Evolutionary conservation across 345 rosid species (phyloP).

Genomic region (Citrus maxima): DNA sequence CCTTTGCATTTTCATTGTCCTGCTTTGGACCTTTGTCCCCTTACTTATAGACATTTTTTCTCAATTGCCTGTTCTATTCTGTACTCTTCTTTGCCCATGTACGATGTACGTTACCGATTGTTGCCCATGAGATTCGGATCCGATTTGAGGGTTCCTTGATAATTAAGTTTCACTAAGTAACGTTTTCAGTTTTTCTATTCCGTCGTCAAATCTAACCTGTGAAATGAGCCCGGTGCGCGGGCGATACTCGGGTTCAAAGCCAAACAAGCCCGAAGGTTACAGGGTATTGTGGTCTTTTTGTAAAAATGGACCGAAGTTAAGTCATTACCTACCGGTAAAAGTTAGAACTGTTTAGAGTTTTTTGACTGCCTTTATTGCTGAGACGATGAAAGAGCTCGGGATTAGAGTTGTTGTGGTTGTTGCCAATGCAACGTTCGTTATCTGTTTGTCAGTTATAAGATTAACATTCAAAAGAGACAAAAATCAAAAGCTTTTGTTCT

Average conservation of each 20-base stretch:
- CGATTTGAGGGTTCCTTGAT: no score
- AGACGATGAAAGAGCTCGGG: no score
- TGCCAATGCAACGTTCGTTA: not conserved
- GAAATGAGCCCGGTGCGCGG: no score
- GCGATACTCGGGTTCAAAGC: conserved; percentile 10
- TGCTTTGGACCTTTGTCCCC: conserved; percentile 26
- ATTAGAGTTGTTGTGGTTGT: not conserved
- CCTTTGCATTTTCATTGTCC: conserved; percentile 14
- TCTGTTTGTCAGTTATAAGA: conserved; percentile 2
- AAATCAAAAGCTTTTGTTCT: not conserved
- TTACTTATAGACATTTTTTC: conserved; percentile 29
- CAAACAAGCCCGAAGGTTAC: not conserved
- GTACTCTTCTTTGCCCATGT: not conserved
- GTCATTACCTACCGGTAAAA: no score
- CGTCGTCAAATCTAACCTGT: not conserved
- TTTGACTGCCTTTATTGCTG: not conserved
- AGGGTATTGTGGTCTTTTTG: not conserved
- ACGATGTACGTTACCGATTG: not conserved
- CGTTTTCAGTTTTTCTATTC: not conserved
- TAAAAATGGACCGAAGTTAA: not conserved
- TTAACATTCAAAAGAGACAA: not conserved
- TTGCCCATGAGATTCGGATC: not conserved
- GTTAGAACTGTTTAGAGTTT: not conserved
- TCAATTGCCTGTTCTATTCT: not conserved
- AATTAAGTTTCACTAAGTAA: no score